Conservation (phyloP, 169 alveolate species). For the Miamiensis avidus region DNA sequence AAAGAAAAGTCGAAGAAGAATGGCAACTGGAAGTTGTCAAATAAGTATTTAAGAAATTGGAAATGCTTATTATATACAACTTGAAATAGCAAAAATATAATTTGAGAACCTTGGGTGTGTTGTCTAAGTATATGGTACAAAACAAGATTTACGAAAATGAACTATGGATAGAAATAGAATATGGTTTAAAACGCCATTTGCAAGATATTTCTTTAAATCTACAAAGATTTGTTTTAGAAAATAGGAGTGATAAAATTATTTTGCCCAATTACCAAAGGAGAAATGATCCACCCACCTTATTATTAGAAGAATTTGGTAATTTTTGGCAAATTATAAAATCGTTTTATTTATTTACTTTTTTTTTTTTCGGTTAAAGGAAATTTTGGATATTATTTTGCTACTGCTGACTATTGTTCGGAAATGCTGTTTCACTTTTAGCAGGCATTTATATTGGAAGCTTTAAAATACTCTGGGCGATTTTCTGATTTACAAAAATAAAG, state of each 20-base stretch:
- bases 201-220: too few relatives aligned
- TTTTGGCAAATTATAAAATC: too few relatives aligned
- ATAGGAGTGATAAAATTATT: not conserved
- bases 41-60: not conserved
- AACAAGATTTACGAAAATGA: not conserved
- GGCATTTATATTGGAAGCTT: not conserved
- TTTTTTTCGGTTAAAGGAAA: not conserved
- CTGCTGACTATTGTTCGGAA: not conserved
- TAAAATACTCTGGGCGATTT: not conserved
- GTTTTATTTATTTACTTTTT: too few relatives aligned
- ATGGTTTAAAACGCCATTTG: not conserved
- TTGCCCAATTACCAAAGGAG: not conserved
- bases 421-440: not conserved
- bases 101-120: not conserved
- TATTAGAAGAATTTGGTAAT: not conserved
- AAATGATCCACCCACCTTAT: not conserved
- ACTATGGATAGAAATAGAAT: not conserved
- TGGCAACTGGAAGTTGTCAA: not conserved
- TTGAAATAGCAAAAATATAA: too few relatives aligned
- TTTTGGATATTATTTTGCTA: not conserved
- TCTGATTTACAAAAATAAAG: not conserved
- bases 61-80: too few relatives aligned
- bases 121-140: not conserved
- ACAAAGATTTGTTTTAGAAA: not conserved
- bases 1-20: not conserved